Percentiles rank a stretch among this genome's conserved stretches.
These are phyloP conservation scores for Agaricales sp. DNA, from an alignment of 1,284 basidiomycete genomes.

Conservation along the genomic window DNA sequence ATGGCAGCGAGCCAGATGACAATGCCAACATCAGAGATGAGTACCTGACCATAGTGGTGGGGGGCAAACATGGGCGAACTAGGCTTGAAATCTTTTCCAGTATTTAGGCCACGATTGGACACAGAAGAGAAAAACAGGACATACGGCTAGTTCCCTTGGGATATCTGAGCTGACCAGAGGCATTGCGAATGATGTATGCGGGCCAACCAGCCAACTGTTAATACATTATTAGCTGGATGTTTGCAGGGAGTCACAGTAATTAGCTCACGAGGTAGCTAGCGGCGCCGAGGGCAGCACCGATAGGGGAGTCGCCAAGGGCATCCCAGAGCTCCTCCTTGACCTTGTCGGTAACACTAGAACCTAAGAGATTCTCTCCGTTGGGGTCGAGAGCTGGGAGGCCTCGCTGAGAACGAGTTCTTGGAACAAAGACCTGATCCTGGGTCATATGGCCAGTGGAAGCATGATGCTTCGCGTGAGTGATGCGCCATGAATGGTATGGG, in stretches of 20 bases:
- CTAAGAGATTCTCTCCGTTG: conserved; percentile 58
- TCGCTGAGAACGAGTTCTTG: conserved; percentile 72
- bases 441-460: conserved; percentile 93
- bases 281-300: conserved; percentile 62
- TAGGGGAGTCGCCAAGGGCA: conserved; percentile 87
- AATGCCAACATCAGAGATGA: conserved; percentile 84
- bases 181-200: conserved; percentile 77
- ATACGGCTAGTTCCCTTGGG: conserved; percentile 76
- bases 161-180: conserved; percentile 84
- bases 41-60: conserved; percentile 71
- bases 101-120: conserved; percentile 4
- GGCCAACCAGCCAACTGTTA: conserved; percentile 76
- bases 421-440: conserved; percentile 96
- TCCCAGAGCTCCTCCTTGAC: conserved; percentile 79
- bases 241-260: background rate
- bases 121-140: conserved; percentile 20
- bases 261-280: conserved; percentile 60
- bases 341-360: conserved; percentile 59
- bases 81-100: conserved; percentile 69
- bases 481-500: conserved; percentile 97
- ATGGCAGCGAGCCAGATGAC: conserved; percentile 63
- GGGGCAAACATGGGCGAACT: conserved; percentile 77
- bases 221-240: conserved; percentile 4
- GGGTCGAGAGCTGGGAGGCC: conserved; percentile 57
- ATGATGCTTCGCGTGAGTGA: conserved; percentile 95